Conservation (phyloP, 345 rosid species). For the Rubroshorea leprosula region DNA sequence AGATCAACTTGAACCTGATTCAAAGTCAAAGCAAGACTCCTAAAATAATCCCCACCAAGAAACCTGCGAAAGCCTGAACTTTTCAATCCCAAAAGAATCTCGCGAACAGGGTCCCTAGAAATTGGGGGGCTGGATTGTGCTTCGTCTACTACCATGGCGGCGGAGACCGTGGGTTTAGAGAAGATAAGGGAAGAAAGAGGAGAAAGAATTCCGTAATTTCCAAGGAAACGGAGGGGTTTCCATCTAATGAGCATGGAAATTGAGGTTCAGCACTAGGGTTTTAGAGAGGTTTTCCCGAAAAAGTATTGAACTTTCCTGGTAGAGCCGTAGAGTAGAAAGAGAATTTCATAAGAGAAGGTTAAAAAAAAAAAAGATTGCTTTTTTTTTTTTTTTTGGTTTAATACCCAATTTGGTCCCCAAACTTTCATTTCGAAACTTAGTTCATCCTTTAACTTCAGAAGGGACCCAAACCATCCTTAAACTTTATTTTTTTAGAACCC, state of each 20-base stretch:
- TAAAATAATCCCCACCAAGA: slow-evolving; percentile 31
- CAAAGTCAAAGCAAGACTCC: slow-evolving; percentile 30
- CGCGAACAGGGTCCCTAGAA: slow-evolving; percentile 27
- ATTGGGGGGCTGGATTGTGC: slow-evolving; percentile 10
- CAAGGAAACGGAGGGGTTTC: slow-evolving; percentile 22
- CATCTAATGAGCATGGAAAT: slow-evolving; percentile 45
- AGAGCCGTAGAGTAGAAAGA: not conserved
- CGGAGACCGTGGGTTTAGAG: slow-evolving; percentile 32
- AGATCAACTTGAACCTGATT: slow-evolving; percentile 41
- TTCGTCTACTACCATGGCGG: slow-evolving; percentile 27
- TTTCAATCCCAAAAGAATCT: slow-evolving; percentile 41
- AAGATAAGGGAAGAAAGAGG: slow-evolving; percentile 26
- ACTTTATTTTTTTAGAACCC: no score
- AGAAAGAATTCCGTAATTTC: slow-evolving; percentile 16
- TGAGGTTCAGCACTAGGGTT: slow-evolving; percentile 1
- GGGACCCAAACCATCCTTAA: no score
- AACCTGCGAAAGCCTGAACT: slow-evolving; percentile 38
- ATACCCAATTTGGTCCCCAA: no score
- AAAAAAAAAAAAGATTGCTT: not conserved
- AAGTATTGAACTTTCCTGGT: not conserved
- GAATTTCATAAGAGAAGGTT: not conserved
- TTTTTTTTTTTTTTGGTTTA: not conserved
- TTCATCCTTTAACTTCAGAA: no score
- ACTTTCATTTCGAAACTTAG: no score
- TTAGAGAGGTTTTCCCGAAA: not conserved